A percentile compares a stretch with the other conserved stretches of the same genome.
Conservation (phyloP, 768 basidiomycete genomes). For the Tricholoma furcatifolium region DNA sequence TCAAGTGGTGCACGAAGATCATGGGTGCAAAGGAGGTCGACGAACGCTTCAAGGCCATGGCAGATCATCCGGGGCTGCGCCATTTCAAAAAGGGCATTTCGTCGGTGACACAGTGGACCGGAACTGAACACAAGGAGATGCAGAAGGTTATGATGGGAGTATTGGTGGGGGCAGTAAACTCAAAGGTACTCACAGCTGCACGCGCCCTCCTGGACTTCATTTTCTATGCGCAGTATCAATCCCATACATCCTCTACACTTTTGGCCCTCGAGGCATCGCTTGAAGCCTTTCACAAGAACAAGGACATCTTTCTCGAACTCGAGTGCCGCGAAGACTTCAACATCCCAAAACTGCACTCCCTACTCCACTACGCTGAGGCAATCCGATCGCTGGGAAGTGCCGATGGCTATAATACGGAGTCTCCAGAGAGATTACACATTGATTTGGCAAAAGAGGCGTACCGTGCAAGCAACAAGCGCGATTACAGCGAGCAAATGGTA, state of each 20-base stretch:
- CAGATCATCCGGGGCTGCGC: too few species aligned
- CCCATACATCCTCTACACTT: constrained; percentile 22
- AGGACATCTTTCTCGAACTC: constrained; percentile 25
- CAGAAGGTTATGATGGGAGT: constrained; percentile 21
- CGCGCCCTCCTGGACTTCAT: constrained; percentile 23
- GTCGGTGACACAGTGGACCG: too few species aligned
- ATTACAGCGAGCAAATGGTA: too few species aligned
- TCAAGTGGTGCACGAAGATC: too few species aligned
- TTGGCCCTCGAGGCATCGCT: constrained; percentile 19
- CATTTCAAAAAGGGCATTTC: too few species aligned
- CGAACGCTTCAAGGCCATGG: too few species aligned
- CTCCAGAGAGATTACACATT: not conserved
- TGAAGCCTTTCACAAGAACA: constrained; percentile 28
- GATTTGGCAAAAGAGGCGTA: too few species aligned
- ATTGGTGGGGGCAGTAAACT: constrained; percentile 19
- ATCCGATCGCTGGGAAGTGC: constrained; percentile 24
- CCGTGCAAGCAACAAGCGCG: too few species aligned
- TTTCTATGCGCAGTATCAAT: constrained; percentile 15
- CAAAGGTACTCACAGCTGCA: constrained; percentile 18
- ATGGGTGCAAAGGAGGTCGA: too few species aligned
- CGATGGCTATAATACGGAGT: constrained; percentile 5
- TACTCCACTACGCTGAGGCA: constrained; percentile 26
- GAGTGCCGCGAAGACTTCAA: constrained; percentile 32
- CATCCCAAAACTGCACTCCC: constrained; percentile 34
- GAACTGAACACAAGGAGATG: constrained; percentile 8